Percentiles rank a stretch among this genome's conserved stretches.
Conservation (phyloP, 2,329 filamentous ascomycete genomes). For the Cyphellophora attinorum region DNA sequence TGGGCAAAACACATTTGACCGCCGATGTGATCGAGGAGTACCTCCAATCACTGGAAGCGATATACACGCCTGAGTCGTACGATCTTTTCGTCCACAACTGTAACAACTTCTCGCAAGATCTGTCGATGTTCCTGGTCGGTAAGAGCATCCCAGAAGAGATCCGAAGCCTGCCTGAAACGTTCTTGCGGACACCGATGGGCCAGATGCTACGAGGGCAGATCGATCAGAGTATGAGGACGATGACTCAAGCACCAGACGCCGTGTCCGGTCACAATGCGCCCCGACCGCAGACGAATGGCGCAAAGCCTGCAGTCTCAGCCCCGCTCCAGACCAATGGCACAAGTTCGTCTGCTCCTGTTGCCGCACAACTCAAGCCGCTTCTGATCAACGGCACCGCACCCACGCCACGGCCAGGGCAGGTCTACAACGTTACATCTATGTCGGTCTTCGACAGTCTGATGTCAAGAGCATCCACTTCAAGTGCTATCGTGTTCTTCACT, state of each 20-base stretch:
- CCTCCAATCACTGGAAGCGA: conserved; percentile 67
- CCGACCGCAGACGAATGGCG: conserved; percentile 12
- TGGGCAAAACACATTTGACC: conserved; percentile 71
- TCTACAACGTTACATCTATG: conserved; percentile 53
- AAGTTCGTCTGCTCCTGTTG: background rate
- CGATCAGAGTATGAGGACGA: conserved; percentile 52
- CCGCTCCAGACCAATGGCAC: conserved; percentile 5
- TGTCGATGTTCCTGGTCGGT: conserved; percentile 80
- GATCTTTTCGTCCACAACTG: conserved; percentile 88
- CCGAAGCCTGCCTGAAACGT: conserved; percentile 70
- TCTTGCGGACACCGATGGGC: conserved; percentile 78
- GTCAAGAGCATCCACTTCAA: conserved; percentile 51
- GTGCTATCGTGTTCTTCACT: conserved; percentile 84
- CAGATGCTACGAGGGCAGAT: conserved; percentile 76
- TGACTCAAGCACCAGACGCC: conserved; percentile 48
- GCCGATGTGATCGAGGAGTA: conserved; percentile 79
- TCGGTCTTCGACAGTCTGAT: conserved; percentile 54
- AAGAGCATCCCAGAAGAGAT: conserved; percentile 84
- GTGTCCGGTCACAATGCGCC: conserved; percentile 11
- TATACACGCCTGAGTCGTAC: conserved; percentile 82
- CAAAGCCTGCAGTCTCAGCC: conserved; percentile 5
- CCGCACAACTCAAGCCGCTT: conserved; percentile 10
- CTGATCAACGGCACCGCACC: conserved; percentile 3
- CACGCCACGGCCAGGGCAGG: conserved; percentile 29
- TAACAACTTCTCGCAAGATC: conserved; percentile 94